Evolutionary conservation across 2,329 filamentous ascomycete genomes (phyloP), one percentile per base, ranked within the genome.

Genomic region (Akanthomyces uredinophilus): DNA sequence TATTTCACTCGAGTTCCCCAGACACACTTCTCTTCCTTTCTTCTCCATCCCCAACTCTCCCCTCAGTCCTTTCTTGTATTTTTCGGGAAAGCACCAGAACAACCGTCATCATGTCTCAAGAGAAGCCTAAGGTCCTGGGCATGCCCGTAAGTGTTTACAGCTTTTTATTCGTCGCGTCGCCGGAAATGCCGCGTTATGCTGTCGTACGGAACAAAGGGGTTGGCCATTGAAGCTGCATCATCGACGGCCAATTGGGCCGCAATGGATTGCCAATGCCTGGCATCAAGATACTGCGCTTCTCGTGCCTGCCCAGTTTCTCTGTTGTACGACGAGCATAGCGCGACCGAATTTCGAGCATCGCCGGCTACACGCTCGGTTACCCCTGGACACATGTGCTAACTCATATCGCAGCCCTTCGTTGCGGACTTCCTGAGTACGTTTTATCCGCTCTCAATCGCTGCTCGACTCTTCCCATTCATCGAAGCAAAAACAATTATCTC

Each of bases 341-440:
- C 37, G 52, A 52, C 24, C 57, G 63, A 58, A 61, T 64, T 63
- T 64, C 63, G 18, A 61, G 41, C n/a, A 24, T 22, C 37, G 22
- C 39, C 56, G 49, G 49, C 50, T 60, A 53, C 37, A 24, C 50
- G 49, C 56, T 47, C 52, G 49, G 24, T 44, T 57, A 41, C 59
- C 56, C 46, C 37, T 46, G 60, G 56, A 55, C 53, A 64, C 49
- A 41, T 8, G 62, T 55, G 70, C 77, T 80, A 74, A 80, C 72
- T 64, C 64, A n/a, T 65, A 46, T 63, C 65, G 68, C 75, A 96
- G 89, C 91, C 91, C 79, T 98, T 98, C 87, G 77, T 97, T 78
- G 91, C 96, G 77, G 94, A 98, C 85, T 98, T 98, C 88, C 79
- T 98, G 87, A 98, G 92, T 96, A 96, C 77, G 93, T 95, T 66